phyloP scores from a whole-genome alignment of 768 basidiomycete species.

The Coprinellus micaceus region DNA sequence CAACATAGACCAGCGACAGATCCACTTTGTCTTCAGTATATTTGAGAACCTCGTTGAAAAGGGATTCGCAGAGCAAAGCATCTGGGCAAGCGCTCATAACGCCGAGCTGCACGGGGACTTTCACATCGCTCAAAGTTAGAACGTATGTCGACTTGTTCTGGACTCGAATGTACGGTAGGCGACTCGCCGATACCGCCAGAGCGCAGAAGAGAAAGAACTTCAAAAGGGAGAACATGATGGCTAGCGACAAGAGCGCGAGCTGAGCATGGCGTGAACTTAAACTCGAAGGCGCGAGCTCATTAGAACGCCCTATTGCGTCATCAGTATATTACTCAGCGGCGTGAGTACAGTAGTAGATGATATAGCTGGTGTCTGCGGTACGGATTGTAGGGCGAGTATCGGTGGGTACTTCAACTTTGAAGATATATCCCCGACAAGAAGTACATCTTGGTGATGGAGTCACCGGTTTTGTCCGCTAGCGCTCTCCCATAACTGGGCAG shows the following conservation, averaged over 20 bases:
- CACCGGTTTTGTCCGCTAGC: constrained; percentile 17
- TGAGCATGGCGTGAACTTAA: neutral
- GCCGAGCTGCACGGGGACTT: constrained; percentile 47
- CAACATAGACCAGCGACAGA: constrained; percentile 70
- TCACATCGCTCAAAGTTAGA: constrained; percentile 20
- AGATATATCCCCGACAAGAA: too few relatives aligned
- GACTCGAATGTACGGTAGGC: constrained; percentile 1
- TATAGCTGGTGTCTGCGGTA: too few relatives aligned
- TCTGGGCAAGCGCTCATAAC: constrained; percentile 71
- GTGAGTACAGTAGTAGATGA: neutral
- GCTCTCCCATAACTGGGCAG: constrained; percentile 32
- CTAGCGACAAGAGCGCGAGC: neutral
- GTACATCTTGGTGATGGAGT: too few relatives aligned
- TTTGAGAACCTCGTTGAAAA: constrained; percentile 69
- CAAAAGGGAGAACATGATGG: constrained; percentile 7
- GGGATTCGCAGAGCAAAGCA: constrained; percentile 73
- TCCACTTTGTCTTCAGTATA: constrained; percentile 63
- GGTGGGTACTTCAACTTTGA: too few relatives aligned
- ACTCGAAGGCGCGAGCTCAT: neutral
- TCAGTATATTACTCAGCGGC: constrained; percentile 3
- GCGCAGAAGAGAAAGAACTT: constrained; percentile 2
- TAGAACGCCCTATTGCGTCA: constrained; percentile 23
- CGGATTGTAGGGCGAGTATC: too few relatives aligned
- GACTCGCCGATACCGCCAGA: constrained; percentile 6
- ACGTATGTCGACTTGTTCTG: constrained; percentile 10